Evolutionary conservation across 192 early-diverging fungal species (phyloP), one percentile per base, ranked within the genome.

Genomic region (Funneliformis geosporum): DNA sequence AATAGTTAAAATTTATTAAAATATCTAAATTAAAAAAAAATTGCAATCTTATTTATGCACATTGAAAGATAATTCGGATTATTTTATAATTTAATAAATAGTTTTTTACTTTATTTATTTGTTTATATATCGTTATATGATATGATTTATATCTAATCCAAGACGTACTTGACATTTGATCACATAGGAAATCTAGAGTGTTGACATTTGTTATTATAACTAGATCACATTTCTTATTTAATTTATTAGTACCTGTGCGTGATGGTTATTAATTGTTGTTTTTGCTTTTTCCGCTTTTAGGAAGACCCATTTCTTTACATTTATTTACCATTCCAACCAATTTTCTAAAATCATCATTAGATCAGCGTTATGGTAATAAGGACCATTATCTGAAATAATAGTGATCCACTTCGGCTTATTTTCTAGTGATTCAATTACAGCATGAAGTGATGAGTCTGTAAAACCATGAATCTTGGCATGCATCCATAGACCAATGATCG

Each of bases 131-230:
- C n/a, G n/a, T n/a, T n/a, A n/a, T n/a, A n/a, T n/a, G n/a, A n/a
- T n/a, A n/a, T n/a, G n/a, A n/a, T n/a, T n/a, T n/a, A 60, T 60
- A n/a, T 62, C 60, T 3, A 62, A 62, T 62, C 60, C 60, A 25
- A 62, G 21, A 62, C 5, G 21, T 0, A 62, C 5, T 21, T 25
- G 60, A 62, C 5, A n/a, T 25, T 25, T 62, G 60, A 62, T 62
- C 9, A n/a, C 60, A 25, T 62, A 25, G 0, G 60, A 27, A 62
- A 62, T 62, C 60, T 62, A 62, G n/a, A 25, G 25, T 0, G 5
- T 4, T 25, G 21, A 21, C 5, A 1, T 9, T 8, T 8, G 8
- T 25, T 25, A 62, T n/a, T 25, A 62, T n/a, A 62, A 62, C 0
- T 23, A 11, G 28, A 64, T 27, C 7, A 61, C 18, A 61, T 61